Evolutionary conservation across 805 yeast genomes (phyloP).

Genomic region (Wickerhamomyces rabaulensis): DNA sequence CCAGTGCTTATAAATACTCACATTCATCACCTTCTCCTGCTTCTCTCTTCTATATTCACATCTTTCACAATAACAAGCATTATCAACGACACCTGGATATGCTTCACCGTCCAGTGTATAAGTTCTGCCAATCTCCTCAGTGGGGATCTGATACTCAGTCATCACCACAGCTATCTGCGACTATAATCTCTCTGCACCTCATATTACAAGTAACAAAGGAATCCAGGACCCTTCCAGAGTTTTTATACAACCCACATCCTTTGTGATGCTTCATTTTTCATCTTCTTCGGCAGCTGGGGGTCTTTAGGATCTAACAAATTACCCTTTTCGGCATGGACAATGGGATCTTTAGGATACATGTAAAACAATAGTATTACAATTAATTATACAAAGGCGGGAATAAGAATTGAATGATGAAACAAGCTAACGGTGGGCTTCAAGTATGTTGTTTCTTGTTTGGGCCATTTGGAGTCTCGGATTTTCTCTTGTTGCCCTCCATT

Average conservation of each 20-base stretch:
- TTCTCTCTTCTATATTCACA: conserved; percentile 14
- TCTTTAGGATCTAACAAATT: no score
- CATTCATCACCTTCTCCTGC: conserved; percentile 9
- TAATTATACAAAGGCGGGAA: neutral
- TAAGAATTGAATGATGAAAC: neutral
- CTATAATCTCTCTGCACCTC: no score
- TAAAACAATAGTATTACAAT: neutral
- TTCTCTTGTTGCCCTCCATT: conserved; percentile 9
- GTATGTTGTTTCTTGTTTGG: conserved; percentile 1
- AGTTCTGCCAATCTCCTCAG: neutral
- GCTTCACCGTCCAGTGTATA: neutral
- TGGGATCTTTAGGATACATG: conserved; percentile 1
- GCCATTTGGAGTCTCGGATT: conserved; percentile 1
- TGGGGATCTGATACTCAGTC: neutral
- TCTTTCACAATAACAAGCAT: conserved; percentile 16
- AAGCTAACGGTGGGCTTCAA: neutral
- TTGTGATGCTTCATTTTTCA: no score
- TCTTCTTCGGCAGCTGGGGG: no score
- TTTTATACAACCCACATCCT: no score
- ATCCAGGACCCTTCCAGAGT: neutral
- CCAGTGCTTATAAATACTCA: no score
- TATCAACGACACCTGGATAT: conserved; percentile 10
- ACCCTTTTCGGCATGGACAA: conserved; percentile 18
- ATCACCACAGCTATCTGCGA: no score
- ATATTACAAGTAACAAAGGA: no score